Evolutionary conservation across 1,284 basidiomycete genomes (phyloP).

Genomic region (Afroboletus lepidellus): DNA sequence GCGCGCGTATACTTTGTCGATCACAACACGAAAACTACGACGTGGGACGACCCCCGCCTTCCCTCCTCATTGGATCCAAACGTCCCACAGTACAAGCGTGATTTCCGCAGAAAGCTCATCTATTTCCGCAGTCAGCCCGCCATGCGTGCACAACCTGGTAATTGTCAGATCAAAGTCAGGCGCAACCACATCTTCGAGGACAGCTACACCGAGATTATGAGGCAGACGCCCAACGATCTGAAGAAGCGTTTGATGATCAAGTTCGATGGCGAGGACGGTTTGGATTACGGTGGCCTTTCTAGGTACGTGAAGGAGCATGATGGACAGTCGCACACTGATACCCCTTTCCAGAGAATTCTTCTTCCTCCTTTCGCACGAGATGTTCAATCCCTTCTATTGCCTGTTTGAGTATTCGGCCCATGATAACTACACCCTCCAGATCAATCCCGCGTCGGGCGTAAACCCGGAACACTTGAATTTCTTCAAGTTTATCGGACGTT

Average conservation of each 20-base stretch:
- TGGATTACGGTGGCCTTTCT: constrained; percentile 93
- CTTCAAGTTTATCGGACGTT: constrained; percentile 96
- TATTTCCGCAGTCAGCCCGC: constrained; percentile 96
- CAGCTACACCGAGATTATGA: constrained; percentile 95
- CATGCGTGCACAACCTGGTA: constrained; percentile 84
- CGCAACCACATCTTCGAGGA: constrained; percentile 95
- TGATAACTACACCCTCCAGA: constrained; percentile 95
- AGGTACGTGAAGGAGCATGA: constrained; percentile 48
- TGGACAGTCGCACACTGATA: constrained; percentile 15
- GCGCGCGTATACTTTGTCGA: constrained; percentile 96
- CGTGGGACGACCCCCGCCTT: constrained; percentile 93
- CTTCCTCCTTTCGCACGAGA: constrained; percentile 94
- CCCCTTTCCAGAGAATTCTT: constrained; percentile 57
- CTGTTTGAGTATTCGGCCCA: constrained; percentile 96
- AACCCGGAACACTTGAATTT: constrained; percentile 97
- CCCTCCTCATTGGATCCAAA: constrained; percentile 84
- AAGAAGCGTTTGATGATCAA: constrained; percentile 98
- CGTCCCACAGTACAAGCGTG: constrained; percentile 96
- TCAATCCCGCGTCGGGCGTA: constrained; percentile 92
- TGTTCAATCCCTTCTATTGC: constrained; percentile 96
- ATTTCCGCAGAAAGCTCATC: constrained; percentile 93
- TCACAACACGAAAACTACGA: constrained; percentile 96
- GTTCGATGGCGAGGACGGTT: constrained; percentile 94
- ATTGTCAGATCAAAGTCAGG: constrained; percentile 93
- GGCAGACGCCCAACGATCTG: constrained; percentile 88